Base-by-base conservation (phyloP, 495 filamentous ascomycete species). In the Elasticomyces elasticus region DNA sequence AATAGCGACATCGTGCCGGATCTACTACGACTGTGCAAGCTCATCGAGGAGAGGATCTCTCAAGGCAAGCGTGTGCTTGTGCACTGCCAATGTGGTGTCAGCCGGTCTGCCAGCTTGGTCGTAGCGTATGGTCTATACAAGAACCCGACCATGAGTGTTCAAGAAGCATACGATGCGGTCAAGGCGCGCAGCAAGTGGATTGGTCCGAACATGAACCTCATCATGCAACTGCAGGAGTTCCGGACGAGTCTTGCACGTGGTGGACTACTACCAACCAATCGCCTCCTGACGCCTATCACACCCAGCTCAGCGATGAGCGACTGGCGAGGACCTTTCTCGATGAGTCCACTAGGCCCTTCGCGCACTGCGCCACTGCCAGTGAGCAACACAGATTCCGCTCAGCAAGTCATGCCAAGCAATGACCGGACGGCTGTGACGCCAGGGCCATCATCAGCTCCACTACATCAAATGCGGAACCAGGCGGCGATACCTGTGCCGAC, bases 201-300 rank as follows among this genome's bases (percentile, higher is more conserved):
- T 50, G 90, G 89, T 13, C 92, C 92, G 1, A 98, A 98, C 65
- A 98, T 98, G 92, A 89, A 86, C 58, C 73, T 98, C 33, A 95
- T 98, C 68, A 97, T 96, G 71, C 91, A 92, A 67, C 74, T 98
- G 47, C 91, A 94, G 35, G 92, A 98, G 64, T 98, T 95, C 69
- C 79, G 86, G 55, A 81, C 81, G 59, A 79, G 82, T 56, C 70
- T 89, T 9, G 61, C 76, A 3, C 78, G 76, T 60, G 42, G 52
- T 9, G 66, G 59, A n/a, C 31, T 62, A 5, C 27, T 62, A 12
- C 25, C 49, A 9, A 27, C 42, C 13, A 51, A 62, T 33, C 54
- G 59, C 46, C 54, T 49, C 20, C 37, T 58, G 1, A 53, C 54
- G 23, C 59, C 59, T 2, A 46, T 62, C 24, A 54, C 59, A n/a